phyloP scores from a whole-genome alignment of 2,329 filamentous ascomycete species.

The Meredithiella fracta region DNA sequence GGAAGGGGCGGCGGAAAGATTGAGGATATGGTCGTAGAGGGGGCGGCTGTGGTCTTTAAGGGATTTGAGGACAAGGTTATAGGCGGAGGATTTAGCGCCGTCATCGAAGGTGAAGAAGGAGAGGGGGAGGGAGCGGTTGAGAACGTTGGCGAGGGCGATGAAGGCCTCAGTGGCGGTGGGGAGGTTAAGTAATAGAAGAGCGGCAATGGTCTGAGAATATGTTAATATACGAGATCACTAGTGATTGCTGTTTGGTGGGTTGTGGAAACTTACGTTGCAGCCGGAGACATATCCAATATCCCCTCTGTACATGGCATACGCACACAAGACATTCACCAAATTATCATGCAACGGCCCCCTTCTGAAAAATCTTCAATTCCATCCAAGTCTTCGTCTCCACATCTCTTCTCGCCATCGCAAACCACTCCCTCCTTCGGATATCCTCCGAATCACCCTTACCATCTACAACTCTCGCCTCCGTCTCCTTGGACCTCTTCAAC shows the following conservation, averaged over 20 bases:
- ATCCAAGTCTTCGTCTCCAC: slow-evolving; percentile 48
- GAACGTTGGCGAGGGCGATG: slow-evolving; percentile 55
- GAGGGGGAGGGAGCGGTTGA: slow-evolving; percentile 59
- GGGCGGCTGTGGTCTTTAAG: slow-evolving; percentile 46
- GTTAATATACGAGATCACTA: slow-evolving; percentile 15
- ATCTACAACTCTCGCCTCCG: slow-evolving; percentile 39
- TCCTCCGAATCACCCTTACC: slow-evolving; percentile 38
- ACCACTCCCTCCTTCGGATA: slow-evolving; percentile 39
- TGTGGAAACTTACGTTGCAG: slow-evolving; percentile 45
- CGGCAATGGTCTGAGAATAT: slow-evolving; percentile 47
- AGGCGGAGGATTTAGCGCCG: slow-evolving; percentile 51
- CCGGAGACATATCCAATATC: slow-evolving; percentile 65
- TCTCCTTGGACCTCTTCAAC: slow-evolving; percentile 45
- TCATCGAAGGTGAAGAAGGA: slow-evolving; percentile 58
- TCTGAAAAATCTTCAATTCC: slow-evolving; percentile 57
- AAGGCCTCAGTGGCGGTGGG: slow-evolving; percentile 48
- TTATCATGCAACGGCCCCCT: slow-evolving; percentile 49
- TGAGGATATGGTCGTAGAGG: slow-evolving; percentile 46
- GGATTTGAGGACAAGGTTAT: slow-evolving; percentile 51
- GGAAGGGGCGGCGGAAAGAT: slow-evolving; percentile 2
- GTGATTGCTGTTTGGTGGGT: neutral
- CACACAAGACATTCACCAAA: slow-evolving; percentile 56
- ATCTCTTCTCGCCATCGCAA: slow-evolving; percentile 47
- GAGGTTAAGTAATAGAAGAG: slow-evolving; percentile 56
- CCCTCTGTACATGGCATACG: slow-evolving; percentile 66